These are phyloP conservation scores for Naganishia antarctica DNA, from an alignment of 768 basidiomycete species.

Conservation along the genomic window DNA sequence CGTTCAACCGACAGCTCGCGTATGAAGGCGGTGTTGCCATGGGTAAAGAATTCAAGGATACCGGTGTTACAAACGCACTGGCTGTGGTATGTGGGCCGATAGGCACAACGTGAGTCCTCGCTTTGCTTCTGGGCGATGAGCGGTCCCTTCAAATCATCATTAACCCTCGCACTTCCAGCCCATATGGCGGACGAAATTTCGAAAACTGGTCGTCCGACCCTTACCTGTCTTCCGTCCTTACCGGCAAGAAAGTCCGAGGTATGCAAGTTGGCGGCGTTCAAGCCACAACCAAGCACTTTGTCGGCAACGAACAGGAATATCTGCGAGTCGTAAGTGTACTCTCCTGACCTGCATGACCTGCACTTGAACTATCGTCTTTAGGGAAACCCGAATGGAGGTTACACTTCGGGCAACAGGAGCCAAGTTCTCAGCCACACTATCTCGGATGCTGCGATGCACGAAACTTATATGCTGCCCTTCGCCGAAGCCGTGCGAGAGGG, in stretches of 20 bases:
- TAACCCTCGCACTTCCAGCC: background rate
- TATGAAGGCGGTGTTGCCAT: constrained; percentile 69
- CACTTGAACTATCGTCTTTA: background rate
- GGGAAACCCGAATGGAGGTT: constrained; percentile 10
- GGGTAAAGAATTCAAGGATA: constrained; percentile 74
- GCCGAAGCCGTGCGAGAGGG: constrained; percentile 18
- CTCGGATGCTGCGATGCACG: constrained; percentile 17
- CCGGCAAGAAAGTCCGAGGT: constrained; percentile 21
- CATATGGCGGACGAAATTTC: constrained; percentile 17
- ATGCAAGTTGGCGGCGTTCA: constrained; percentile 11
- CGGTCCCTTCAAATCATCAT: background rate
- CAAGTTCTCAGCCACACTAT: constrained; percentile 7
- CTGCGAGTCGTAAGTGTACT: constrained; percentile 4
- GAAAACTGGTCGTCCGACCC: constrained; percentile 14
- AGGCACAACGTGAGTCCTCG: constrained; percentile 7
- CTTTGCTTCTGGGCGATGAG: too few relatives aligned
- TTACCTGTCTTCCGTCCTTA: constrained; percentile 6
- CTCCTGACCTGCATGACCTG: background rate
- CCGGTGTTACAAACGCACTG: constrained; percentile 42
- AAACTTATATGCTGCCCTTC: constrained; percentile 19
- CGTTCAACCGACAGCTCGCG: constrained; percentile 68
- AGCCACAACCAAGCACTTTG: constrained; percentile 17
- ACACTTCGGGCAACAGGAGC: background rate
- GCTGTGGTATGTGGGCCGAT: constrained; percentile 7
- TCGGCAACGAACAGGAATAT: constrained; percentile 19